Percentiles rank a stretch among this genome's conserved stretches.
Evolutionary conservation across 139 green algal species (phyloP).

Genomic region (Micractinium sp.): DNA sequence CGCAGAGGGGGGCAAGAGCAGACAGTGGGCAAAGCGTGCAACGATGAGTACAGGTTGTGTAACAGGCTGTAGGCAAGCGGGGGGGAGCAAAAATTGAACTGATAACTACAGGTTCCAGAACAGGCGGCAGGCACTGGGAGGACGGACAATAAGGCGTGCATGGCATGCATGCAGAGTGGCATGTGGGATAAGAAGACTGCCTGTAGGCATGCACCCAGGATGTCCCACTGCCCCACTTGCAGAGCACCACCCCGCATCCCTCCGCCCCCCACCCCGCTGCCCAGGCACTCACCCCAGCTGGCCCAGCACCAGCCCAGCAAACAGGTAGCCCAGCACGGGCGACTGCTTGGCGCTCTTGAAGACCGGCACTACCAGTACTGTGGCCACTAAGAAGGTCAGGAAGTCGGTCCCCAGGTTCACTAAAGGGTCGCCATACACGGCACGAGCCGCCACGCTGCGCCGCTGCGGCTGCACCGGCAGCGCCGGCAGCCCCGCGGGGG

Average conservation of each 20-base stretch:
- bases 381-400: constrained; percentile 89
- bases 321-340: constrained; percentile 93
- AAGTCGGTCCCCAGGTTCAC: constrained; percentile 80
- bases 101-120: too few species aligned
- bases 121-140: too few species aligned
- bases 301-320: constrained; percentile 86
- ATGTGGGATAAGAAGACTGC: too few species aligned
- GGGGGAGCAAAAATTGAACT: too few species aligned
- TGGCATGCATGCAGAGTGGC: too few species aligned
- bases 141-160: too few species aligned
- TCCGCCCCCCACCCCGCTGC: not conserved
- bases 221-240: too few species aligned
- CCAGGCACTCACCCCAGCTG: constrained; percentile 76
- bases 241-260: not conserved
- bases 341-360: constrained; percentile 90
- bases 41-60: not conserved
- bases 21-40: too few species aligned
- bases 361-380: constrained; percentile 90
- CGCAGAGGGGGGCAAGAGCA: not conserved
- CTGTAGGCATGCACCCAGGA: too few species aligned
- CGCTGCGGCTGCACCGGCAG: not conserved
- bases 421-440: constrained; percentile 38
- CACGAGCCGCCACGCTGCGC: not conserved
- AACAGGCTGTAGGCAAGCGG: not conserved
- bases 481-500: not conserved